Conservation (phyloP, 306 rosid genomes). For the Pterocarpus santalinus region DNA sequence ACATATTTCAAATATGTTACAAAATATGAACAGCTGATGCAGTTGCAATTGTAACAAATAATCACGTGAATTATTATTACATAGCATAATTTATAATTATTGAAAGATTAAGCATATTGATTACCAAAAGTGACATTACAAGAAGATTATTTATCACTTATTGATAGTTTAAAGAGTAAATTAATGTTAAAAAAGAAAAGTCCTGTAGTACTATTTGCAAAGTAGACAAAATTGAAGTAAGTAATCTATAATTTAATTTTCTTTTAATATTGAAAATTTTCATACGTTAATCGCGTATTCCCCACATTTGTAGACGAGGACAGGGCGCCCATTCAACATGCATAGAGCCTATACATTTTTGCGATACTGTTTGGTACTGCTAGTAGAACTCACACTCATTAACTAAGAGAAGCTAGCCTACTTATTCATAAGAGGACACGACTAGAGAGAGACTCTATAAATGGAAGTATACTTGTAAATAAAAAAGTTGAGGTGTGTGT, state of each 20-base stretch:
- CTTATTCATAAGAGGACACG: not conserved
- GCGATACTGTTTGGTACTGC: not conserved
- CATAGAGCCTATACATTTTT: not conserved
- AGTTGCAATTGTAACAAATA: not conserved
- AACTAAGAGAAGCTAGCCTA: not conserved
- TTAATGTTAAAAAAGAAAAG: no score
- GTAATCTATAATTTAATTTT: not conserved
- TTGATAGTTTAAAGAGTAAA: not conserved
- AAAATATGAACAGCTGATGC: not conserved
- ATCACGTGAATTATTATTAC: no score
- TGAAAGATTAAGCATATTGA: constrained; percentile 1
- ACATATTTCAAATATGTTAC: no score
- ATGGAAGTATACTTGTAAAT: not conserved
- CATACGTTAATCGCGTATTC: not conserved
- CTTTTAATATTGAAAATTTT: not conserved
- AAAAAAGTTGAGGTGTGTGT: not conserved
- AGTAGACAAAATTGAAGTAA: constrained; percentile 1
- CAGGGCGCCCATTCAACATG: not conserved
- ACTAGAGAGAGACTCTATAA: not conserved
- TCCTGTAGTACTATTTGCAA: not conserved
- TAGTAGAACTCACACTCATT: not conserved
- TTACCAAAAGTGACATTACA: not conserved
- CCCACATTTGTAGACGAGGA: not conserved
- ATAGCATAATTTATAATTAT: not conserved
- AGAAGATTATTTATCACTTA: not conserved